Evolutionary conservation across 495 filamentous ascomycete genomes (phyloP).

Genomic region (Lasiosphaeris hirsuta): DNA sequence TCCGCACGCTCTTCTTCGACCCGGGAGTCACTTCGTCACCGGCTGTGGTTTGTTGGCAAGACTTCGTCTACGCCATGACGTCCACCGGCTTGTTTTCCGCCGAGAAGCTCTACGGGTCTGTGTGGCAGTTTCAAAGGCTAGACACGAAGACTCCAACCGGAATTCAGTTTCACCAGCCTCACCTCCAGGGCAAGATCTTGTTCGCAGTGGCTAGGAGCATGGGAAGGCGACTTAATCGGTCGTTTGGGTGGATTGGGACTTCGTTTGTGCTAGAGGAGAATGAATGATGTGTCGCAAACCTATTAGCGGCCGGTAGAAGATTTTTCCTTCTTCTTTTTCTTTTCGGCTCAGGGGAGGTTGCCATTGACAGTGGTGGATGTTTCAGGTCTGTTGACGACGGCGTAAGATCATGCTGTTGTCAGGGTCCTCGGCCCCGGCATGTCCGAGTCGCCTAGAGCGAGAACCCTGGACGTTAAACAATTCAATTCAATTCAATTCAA

Average conservation of each 20-base stretch:
- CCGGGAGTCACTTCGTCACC: conserved; percentile 14
- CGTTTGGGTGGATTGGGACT: conserved; percentile 18
- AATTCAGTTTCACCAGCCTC: conserved; percentile 54
- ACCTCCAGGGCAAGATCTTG: conserved; percentile 43
- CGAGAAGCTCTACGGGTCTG: conserved; percentile 52
- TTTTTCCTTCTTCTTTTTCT: too few relatives aligned
- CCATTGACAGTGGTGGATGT: too few relatives aligned
- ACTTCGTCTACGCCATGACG: conserved; percentile 53
- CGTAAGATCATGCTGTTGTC: too few relatives aligned
- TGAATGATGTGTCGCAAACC: too few relatives aligned
- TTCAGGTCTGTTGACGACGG: too few relatives aligned
- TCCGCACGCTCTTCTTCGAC: conserved; percentile 25
- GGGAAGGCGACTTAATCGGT: conserved; percentile 16
- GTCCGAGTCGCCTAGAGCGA: too few relatives aligned
- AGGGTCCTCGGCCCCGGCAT: too few relatives aligned
- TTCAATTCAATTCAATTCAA: too few relatives aligned
- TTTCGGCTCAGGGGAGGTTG: too few relatives aligned
- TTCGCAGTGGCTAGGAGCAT: conserved; percentile 15
- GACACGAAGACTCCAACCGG: conserved; percentile 34
- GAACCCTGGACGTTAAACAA: too few relatives aligned
- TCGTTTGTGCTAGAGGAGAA: conserved; percentile 17
- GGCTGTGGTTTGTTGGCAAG: conserved; percentile 48
- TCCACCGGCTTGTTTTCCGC: conserved; percentile 39
- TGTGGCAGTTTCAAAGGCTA: conserved; percentile 47
- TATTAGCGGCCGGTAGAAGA: too few relatives aligned